Evolutionary conservation across 164 flowering plant species (phyloP).

Genomic region (Nymphaea thermarum): DNA sequence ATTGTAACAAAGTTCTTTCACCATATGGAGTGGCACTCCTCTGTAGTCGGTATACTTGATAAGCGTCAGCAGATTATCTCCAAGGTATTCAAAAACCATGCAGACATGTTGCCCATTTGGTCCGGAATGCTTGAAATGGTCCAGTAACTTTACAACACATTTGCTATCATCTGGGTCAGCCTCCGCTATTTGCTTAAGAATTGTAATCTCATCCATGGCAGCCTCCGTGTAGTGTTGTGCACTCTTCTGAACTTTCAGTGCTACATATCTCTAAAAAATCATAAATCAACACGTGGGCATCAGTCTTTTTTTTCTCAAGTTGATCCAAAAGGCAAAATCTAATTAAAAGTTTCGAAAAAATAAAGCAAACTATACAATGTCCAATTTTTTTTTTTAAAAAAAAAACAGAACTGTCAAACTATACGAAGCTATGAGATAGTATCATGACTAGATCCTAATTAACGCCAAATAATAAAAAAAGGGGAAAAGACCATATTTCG

Average conservation of each 20-base stretch:
- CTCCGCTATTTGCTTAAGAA: conserved; percentile 72
- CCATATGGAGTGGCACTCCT: conserved; percentile 66
- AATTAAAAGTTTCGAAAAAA: too few relatives aligned
- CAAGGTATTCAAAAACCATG: conserved; percentile 91
- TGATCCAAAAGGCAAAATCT: neutral
- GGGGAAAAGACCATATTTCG: neutral
- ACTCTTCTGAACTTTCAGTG: conserved; percentile 71
- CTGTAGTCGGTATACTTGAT: conserved; percentile 69
- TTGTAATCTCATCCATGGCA: conserved; percentile 71
- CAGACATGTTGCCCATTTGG: conserved; percentile 97
- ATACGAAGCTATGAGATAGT: neutral
- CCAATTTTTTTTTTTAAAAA: neutral
- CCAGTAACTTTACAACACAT: conserved; percentile 84
- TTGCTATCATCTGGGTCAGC: conserved; percentile 75
- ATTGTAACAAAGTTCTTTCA: conserved; percentile 68
- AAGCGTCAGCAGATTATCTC: conserved; percentile 84
- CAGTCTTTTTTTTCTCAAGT: neutral
- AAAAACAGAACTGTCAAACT: neutral
- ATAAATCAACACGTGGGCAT: neutral
- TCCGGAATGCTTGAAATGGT: conserved; percentile 93
- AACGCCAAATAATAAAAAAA: neutral
- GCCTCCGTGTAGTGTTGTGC: conserved; percentile 74
- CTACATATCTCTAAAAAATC: conserved; percentile 39
- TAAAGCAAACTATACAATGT: neutral
- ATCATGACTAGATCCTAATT: neutral